Base-by-base conservation (phyloP, 2,329 filamentous ascomycete species). In the Dactylellina haptotyla region DNA sequence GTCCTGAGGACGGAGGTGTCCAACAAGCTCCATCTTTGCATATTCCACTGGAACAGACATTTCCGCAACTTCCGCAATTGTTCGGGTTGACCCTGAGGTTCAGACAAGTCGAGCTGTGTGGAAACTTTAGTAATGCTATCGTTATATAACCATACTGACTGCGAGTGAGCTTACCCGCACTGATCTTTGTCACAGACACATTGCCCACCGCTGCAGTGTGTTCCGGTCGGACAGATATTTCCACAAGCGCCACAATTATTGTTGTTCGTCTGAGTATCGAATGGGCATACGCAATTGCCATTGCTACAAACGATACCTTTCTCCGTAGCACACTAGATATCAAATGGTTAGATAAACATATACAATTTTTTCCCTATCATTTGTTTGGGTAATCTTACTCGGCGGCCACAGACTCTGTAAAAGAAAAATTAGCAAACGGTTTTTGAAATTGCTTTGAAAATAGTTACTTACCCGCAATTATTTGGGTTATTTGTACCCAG, bases 221-320 rank as follows among this genome's bases (percentile, higher is more conserved):
- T 73, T 37, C 61, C 34, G n/a, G 16, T 56, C 2, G 67, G 67
- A 50, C 73, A 75, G 32, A 18, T 41, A 32, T 57, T 45, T 34
- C 73, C 73, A n/a, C 73, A 75, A 18, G 39, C 73, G 23, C 73
- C 73, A 57, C 73, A 75, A 64, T 75, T 75, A 34, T 59, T 64
- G 32, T 34, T 58, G 32, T 75, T 67, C 10, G 53, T 63, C 32
- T 41, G 45, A 12, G 46, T 63, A 32, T 63, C 16, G 12, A 26
- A 26, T 14, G 45, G 45, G n/a, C 58, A 63, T 25, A 53, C 12
- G 20, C 58, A 63, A 28, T 63, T 18, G n/a, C 46, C 58, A 16
- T 63, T 63, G 1, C 10, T 43, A 30, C 12, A 53, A 32, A 61
- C 39, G 28, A 61, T 39, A 1, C 57, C 57, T 16, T 61, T 61